phyloP scores from a whole-genome alignment of 306 rosid species.

The Lathyrus oleraceus region DNA sequence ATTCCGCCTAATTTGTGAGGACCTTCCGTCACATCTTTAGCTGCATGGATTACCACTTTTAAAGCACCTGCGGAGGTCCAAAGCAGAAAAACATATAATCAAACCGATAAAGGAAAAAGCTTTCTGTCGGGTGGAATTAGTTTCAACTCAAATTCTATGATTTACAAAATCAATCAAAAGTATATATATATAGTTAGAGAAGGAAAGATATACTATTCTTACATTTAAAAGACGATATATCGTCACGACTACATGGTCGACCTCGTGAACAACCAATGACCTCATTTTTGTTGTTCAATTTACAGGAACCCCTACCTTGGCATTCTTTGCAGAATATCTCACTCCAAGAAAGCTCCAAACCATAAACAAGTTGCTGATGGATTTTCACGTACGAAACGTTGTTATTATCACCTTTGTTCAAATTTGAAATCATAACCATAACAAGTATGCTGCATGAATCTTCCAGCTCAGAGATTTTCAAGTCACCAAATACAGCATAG shows the following conservation, averaged over 20 bases:
- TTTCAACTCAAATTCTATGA: too few species aligned
- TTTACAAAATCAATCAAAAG: neutral
- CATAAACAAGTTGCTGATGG: constrained; percentile 29
- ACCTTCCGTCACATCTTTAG: neutral
- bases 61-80: neutral
- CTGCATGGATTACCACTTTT: neutral
- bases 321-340: constrained; percentile 17
- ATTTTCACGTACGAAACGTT: constrained; percentile 23
- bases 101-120: neutral
- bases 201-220: neutral
- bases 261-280: constrained; percentile 3
- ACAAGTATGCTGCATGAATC: constrained; percentile 18
- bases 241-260: neutral
- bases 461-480: constrained; percentile 19
- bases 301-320: constrained; percentile 7
- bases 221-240: constrained; percentile 15
- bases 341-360: constrained; percentile 29
- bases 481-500: constrained; percentile 18
- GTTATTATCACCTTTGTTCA: neutral
- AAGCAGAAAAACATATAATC: constrained; percentile 4
- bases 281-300: constrained; percentile 8
- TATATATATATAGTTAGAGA: neutral
- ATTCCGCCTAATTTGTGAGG: neutral
- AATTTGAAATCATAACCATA: constrained; percentile 3
- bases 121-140: neutral